Evolutionary conservation across 352 stramenopile species (phyloP).

Genomic region (Hyaloperonospora arabidopsidis): DNA sequence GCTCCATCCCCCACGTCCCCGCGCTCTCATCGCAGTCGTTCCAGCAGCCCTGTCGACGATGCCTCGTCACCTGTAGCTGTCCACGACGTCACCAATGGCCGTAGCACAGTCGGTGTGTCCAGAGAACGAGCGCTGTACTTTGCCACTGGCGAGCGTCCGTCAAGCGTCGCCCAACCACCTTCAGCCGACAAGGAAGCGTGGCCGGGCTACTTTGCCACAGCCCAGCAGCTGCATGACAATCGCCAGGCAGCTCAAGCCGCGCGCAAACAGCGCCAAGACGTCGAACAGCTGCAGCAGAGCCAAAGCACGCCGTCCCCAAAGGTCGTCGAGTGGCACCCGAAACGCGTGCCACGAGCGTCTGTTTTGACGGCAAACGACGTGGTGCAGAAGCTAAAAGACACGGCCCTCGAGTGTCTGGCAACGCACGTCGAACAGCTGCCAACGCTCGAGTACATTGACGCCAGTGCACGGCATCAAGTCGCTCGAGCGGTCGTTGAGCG

Average conservation of each 20-base stretch:
- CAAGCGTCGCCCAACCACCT: background rate
- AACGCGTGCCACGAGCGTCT: slow-evolving; percentile 36
- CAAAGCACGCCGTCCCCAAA: background rate
- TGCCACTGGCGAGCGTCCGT: slow-evolving; percentile 26
- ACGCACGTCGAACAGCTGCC: slow-evolving; percentile 60
- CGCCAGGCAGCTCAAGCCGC: slow-evolving; percentile 50
- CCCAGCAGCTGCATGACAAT: slow-evolving; percentile 50
- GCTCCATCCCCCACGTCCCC: slow-evolving; percentile 8
- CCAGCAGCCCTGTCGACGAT: background rate
- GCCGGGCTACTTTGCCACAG: slow-evolving; percentile 74
- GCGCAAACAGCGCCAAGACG: slow-evolving; percentile 39
- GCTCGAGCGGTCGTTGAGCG: slow-evolving; percentile 48
- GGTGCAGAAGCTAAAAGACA: slow-evolving; percentile 42
- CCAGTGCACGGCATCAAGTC: slow-evolving; percentile 49
- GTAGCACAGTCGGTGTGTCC: slow-evolving; percentile 27
- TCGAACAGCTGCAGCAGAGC: slow-evolving; percentile 4
- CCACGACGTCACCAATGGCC: slow-evolving; percentile 8
- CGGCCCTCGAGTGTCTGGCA: slow-evolving; percentile 49
- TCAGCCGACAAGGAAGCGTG: slow-evolving; percentile 33
- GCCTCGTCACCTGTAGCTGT: background rate
- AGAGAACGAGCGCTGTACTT: slow-evolving; percentile 44
- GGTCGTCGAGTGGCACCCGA: slow-evolving; percentile 40
- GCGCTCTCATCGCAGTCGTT: slow-evolving; percentile 1
- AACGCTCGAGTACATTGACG: slow-evolving; percentile 64
- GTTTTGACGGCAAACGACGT: slow-evolving; percentile 44